A percentile compares a stretch with the other conserved stretches of the same genome.
Conservation (phyloP, 2,329 filamentous ascomycete species). For the Elsinoe ampelina region DNA sequence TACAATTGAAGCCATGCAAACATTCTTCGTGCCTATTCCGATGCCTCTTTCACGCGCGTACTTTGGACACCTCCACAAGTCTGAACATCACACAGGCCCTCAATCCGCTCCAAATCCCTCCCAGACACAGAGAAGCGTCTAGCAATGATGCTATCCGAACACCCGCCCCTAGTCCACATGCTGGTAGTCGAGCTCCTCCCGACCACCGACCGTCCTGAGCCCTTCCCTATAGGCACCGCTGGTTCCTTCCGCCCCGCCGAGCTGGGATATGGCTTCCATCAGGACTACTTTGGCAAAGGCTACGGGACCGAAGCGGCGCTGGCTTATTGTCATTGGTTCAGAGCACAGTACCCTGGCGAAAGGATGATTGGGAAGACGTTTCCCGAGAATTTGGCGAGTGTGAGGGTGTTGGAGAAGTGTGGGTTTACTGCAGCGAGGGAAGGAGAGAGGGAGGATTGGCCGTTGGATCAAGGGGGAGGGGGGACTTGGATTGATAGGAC, state of each 20-base stretch:
- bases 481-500: slow-evolving; percentile 9
- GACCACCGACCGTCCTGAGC: not conserved
- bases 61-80: not conserved
- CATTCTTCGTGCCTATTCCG: too few relatives aligned
- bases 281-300: slow-evolving; percentile 17
- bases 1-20: not conserved
- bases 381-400: not conserved
- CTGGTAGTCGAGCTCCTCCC: not conserved
- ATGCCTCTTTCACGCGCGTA: too few relatives aligned
- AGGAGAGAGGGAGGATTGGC: not conserved
- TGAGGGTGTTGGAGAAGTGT: slow-evolving; percentile 2
- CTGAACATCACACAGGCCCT: not conserved
- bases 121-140: not conserved
- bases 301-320: slow-evolving; percentile 19
- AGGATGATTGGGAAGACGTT: not conserved
- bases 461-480: not conserved
- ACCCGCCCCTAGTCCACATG: not conserved
- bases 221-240: not conserved
- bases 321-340: slow-evolving; percentile 12
- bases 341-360: not conserved
- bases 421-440: not conserved
- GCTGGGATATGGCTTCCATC: slow-evolving; percentile 18
- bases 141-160: not conserved
- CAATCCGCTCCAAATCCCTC: not conserved
- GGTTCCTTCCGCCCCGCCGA: slow-evolving; percentile 10